A percentile compares a stretch with the other conserved stretches of the same genome.
Conservation (phyloP, 768 basidiomycete species). For the Nidularia pulvinata region DNA sequence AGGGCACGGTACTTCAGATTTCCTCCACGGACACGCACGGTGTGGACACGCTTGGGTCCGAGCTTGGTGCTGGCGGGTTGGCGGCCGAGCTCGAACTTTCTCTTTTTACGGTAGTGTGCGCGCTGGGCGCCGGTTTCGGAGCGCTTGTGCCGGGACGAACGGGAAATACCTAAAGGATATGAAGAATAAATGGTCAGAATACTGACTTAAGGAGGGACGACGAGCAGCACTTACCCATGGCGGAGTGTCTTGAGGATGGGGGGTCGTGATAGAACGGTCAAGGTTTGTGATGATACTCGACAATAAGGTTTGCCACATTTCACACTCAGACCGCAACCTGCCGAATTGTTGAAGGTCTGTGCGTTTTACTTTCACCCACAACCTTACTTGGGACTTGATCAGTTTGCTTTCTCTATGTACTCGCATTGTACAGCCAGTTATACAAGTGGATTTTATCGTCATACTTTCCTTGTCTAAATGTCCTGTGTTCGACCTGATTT, state of each 20-base stretch:
- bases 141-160: slow-evolving; percentile 97
- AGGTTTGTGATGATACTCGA: slow-evolving; percentile 55
- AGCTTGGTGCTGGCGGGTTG: slow-evolving; percentile 98
- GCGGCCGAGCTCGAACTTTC: slow-evolving; percentile 99
- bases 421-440: no score
- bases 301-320: slow-evolving; percentile 42
- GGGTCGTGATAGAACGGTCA: slow-evolving; percentile 36
- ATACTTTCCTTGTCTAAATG: no score
- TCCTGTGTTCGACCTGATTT: no score
- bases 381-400: no score
- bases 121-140: slow-evolving; percentile 91
- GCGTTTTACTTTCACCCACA: no score
- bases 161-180: slow-evolving; percentile 81
- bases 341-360: slow-evolving; percentile 11
- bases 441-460: no score
- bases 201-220: background rate
- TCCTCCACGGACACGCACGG: slow-evolving; percentile 94
- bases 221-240: slow-evolving; percentile 67
- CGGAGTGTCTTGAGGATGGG: slow-evolving; percentile 70
- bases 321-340: slow-evolving; percentile 30
- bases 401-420: no score
- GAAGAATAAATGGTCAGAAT: slow-evolving; percentile 3
- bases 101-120: slow-evolving; percentile 99
- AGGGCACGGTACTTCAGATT: slow-evolving; percentile 96
- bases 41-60: slow-evolving; percentile 93